phyloP scores from a whole-genome alignment of 768 basidiomycete species.

The Piloderma croceum region DNA sequence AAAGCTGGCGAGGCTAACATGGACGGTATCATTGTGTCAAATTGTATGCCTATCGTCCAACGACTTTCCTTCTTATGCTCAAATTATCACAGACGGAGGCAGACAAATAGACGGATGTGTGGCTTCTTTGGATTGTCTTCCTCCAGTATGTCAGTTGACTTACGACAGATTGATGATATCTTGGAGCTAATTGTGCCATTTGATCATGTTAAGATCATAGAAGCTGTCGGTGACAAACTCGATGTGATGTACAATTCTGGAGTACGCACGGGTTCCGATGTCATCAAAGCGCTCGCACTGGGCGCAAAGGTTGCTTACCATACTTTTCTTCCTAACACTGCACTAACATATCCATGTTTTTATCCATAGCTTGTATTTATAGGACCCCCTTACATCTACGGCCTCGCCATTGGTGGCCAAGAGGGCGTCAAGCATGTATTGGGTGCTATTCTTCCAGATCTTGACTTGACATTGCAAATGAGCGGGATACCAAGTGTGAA shows the following conservation, averaged over 20 bases:
- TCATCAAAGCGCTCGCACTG: slow-evolving; percentile 51
- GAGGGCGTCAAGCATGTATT: slow-evolving; percentile 46
- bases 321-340: too few relatives aligned
- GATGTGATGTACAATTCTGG: slow-evolving; percentile 43
- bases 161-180: too few relatives aligned
- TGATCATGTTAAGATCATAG: too few relatives aligned
- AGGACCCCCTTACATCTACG: slow-evolving; percentile 42
- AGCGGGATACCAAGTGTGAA: too few relatives aligned
- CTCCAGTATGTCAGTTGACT: too few relatives aligned
- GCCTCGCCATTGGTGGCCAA: slow-evolving; percentile 43
- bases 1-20: slow-evolving; percentile 39
- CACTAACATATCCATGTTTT: too few relatives aligned
- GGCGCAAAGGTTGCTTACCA: slow-evolving; percentile 49
- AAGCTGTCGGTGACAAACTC: slow-evolving; percentile 28
- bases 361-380: too few relatives aligned
- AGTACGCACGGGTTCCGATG: slow-evolving; percentile 48
- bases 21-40: slow-evolving; percentile 44
- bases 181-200: slow-evolving; percentile 34
- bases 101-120: slow-evolving; percentile 41
- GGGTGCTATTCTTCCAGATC: slow-evolving; percentile 36
- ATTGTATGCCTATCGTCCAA: too few relatives aligned
- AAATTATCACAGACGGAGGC: too few relatives aligned
- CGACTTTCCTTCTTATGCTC: too few relatives aligned
- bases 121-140: slow-evolving; percentile 34
- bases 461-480: slow-evolving; percentile 40